Evolutionary conservation across 2,329 filamentous ascomycete species (phyloP).

Genomic region (Alternaria brassicicola): DNA sequence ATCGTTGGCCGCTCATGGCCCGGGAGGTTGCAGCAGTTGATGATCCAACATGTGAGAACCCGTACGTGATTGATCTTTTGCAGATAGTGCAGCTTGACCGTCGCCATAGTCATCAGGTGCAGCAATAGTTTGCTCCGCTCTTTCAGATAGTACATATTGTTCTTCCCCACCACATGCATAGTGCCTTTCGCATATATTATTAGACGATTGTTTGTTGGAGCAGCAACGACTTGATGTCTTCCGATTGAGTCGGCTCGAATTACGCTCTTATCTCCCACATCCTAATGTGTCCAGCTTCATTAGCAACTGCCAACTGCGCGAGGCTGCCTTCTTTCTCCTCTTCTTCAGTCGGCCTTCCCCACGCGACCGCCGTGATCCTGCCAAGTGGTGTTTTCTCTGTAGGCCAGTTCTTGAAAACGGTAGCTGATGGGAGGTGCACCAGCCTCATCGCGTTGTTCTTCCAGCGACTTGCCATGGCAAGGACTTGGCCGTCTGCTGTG

Average conservation of each 20-base stretch:
- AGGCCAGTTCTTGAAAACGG: constrained; percentile 96
- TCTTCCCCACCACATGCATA: not conserved
- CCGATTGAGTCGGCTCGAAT: not conserved
- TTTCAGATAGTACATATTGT: not conserved
- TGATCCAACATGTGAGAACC: not conserved
- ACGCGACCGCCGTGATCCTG: constrained; percentile 68
- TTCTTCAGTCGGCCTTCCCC: constrained; percentile 52
- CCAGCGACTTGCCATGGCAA: constrained; percentile 84
- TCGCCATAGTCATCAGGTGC: not conserved
- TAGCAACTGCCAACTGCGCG: constrained; percentile 77
- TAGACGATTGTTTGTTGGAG: not conserved
- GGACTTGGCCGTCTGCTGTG: constrained; percentile 84
- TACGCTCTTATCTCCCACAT: constrained; percentile 72
- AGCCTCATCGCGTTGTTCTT: constrained; percentile 88
- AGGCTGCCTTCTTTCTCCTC: constrained; percentile 66
- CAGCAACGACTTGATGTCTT: not conserved
- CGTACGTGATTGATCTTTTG: not conserved
- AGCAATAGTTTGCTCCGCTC: not conserved
- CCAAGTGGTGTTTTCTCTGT: constrained; percentile 88
- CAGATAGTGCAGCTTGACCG: not conserved
- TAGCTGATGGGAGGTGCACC: constrained; percentile 89
- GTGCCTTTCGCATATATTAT: not conserved
- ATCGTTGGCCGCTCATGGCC: constrained; percentile 1
- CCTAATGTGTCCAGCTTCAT: constrained; percentile 85
- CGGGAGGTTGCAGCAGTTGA: constrained; percentile 9